Evolutionary conservation across 1,284 basidiomycete species (phyloP), one percentile per base, ranked within the genome.

Genomic region (Cutaneotrichosporon cavernicola): DNA sequence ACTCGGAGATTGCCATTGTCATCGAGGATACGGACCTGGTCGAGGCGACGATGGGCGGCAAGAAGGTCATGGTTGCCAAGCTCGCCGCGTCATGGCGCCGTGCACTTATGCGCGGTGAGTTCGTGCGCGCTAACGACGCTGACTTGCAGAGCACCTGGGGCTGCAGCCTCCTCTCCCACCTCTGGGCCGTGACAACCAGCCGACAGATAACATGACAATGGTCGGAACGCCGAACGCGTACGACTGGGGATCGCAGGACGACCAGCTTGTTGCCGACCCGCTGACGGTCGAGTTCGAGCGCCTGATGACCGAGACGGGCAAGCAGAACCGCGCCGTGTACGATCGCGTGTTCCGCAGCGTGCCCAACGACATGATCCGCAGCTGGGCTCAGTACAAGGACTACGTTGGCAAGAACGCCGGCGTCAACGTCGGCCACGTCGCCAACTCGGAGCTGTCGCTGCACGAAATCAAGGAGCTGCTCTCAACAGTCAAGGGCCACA

Each of bases 1-100:
- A 97, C 78, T 93, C 91, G 1, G 94, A 97, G 80, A 96, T 97
- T 70, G 91, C 90, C 1, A 81, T 95, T 7, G 87, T 97, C 18
- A 89, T 96, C 31, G 77, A 97, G 79, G 94, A 97, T 73, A 82
- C 84, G 2, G 91, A 96, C 61, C 82, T 87, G 82, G 84, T 97
- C 59, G 84, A 86, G 60, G 86, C 88, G 9, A 84, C 76, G 5
- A 96, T 97, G 93, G 83, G 92, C 71, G 92, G 91, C 3, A 79
- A 87, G 68, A 85, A 73, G 71, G 83, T 77, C 66, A 80, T 81
- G 69, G 76, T 75, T 4, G 70, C 70, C 21, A 65, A 64, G 40
- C 61, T 78, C n/a, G 77, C 78, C 0, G 73, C 77, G 1, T 72
- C 74, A 1, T 76, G 77, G 71, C 73, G 78, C 52, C 68, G 76